Evolutionary conservation across 176 grass and related monocot species (phyloP).

Genomic region (Tuctoria greenei): DNA sequence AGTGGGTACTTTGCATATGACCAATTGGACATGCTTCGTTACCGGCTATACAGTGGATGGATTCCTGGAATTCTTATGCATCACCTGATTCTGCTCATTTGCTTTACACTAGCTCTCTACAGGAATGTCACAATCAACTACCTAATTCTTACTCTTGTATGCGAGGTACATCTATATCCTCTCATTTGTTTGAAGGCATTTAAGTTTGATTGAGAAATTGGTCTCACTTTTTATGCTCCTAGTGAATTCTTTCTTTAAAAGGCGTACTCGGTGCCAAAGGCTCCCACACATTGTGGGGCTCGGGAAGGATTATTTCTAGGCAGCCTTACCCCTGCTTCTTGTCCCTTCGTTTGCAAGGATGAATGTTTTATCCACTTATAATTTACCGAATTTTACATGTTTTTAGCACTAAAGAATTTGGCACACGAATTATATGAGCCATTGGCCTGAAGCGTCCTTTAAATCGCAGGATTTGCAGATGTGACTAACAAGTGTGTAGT

Average conservation of each 20-base stretch:
- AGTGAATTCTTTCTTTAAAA: neutral
- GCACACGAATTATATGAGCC: slow-evolving; percentile 5
- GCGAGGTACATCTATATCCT: slow-evolving; percentile 63
- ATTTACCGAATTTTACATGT: neutral
- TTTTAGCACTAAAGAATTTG: neutral
- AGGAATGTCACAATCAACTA: slow-evolving; percentile 95
- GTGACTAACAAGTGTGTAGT: slow-evolving; percentile 17
- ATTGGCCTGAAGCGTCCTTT: neutral
- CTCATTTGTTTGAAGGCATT: slow-evolving; percentile 16
- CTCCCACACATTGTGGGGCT: no score
- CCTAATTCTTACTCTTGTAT: slow-evolving; percentile 77
- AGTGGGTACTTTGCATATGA: slow-evolving; percentile 98
- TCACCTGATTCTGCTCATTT: slow-evolving; percentile 94
- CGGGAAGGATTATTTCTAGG: no score
- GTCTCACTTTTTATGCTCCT: neutral
- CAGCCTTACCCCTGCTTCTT: neutral
- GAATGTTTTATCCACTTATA: neutral
- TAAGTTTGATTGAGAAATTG: slow-evolving; percentile 9
- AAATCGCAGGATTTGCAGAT: neutral
- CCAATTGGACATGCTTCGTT: slow-evolving; percentile 90
- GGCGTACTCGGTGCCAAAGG: no score
- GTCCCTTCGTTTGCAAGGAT: neutral
- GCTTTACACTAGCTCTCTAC: slow-evolving; percentile 85
- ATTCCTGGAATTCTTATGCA: slow-evolving; percentile 88
- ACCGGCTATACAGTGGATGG: slow-evolving; percentile 67